Conservation (phyloP, 1,139 yeast genomes). For the Debaryomycetaceae sp. region DNA sequence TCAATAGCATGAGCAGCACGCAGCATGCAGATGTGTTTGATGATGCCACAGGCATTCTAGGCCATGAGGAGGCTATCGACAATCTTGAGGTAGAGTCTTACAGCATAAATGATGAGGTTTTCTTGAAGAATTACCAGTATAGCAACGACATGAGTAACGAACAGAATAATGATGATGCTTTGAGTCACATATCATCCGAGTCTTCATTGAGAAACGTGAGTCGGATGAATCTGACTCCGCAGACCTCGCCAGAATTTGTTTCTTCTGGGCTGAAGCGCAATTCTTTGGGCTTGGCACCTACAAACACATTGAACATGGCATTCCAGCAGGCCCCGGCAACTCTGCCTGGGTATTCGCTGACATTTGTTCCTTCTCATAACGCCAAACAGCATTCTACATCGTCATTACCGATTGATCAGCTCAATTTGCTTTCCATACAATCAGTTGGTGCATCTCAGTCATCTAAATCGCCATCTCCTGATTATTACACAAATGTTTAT, state of each 20-base stretch:
- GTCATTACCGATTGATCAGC: slow-evolving; percentile 26
- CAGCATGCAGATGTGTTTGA: neutral
- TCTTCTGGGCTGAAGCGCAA: neutral
- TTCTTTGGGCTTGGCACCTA: neutral
- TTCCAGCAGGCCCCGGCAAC: neutral
- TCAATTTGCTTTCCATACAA: slow-evolving; percentile 24
- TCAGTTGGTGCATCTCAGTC: slow-evolving; percentile 8
- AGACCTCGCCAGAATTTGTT: slow-evolving; percentile 5
- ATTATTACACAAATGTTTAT: slow-evolving; percentile 6
- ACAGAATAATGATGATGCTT: neutral
- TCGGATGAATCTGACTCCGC: slow-evolving; percentile 2
- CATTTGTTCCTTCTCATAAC: neutral
- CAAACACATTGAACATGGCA: neutral
- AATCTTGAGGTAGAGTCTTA: neutral
- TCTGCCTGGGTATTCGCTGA: neutral
- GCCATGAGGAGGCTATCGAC: neutral
- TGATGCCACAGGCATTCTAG: neutral
- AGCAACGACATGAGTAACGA: neutral
- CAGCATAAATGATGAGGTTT: slow-evolving; percentile 2
- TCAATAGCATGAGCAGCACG: neutral
- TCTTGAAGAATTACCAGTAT: slow-evolving; percentile 2
- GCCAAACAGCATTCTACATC: slow-evolving; percentile 3
- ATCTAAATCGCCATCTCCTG: slow-evolving; percentile 11
- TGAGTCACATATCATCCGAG: slow-evolving; percentile 3
- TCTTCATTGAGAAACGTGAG: slow-evolving; percentile 4